Conservation (phyloP, 2,329 filamentous ascomycete genomes). For the Amesomyces nigricolor region DNA sequence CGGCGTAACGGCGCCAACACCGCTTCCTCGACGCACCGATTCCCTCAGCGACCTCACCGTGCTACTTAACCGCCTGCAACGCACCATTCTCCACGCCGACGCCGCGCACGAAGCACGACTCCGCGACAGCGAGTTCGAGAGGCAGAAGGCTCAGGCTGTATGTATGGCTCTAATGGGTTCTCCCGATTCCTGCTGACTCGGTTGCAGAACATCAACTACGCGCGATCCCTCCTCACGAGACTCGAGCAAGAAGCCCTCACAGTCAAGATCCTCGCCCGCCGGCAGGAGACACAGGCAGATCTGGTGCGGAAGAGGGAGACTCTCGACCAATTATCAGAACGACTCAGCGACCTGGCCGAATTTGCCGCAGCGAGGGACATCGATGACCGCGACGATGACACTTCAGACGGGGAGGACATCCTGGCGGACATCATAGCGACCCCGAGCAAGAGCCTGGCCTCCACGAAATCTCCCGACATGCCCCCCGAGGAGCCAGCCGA, state of each 20-base stretch:
- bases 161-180: not conserved
- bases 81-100: slow-evolving; percentile 57
- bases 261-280: slow-evolving; percentile 53
- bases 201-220: slow-evolving; percentile 63
- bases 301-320: slow-evolving; percentile 60
- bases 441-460: slow-evolving; percentile 47
- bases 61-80: slow-evolving; percentile 60
- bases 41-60: slow-evolving; percentile 52
- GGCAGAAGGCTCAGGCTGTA: slow-evolving; percentile 53
- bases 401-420: slow-evolving; percentile 53
- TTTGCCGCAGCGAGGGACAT: slow-evolving; percentile 37
- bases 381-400: slow-evolving; percentile 37
- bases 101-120: slow-evolving; percentile 53
- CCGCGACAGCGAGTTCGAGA: slow-evolving; percentile 59
- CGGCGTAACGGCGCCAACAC: slow-evolving; percentile 10
- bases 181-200: slow-evolving; percentile 8
- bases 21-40: slow-evolving; percentile 26
- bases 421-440: slow-evolving; percentile 50
- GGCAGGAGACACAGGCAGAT: slow-evolving; percentile 57
- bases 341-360: slow-evolving; percentile 63
- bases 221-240: slow-evolving; percentile 60
- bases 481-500: slow-evolving; percentile 23
- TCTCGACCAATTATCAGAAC: slow-evolving; percentile 60
- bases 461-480: slow-evolving; percentile 29
- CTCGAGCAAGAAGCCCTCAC: slow-evolving; percentile 63